Base-by-base conservation (phyloP, 2,329 filamentous ascomycete genomes). In the Microsporum audouinii region DNA sequence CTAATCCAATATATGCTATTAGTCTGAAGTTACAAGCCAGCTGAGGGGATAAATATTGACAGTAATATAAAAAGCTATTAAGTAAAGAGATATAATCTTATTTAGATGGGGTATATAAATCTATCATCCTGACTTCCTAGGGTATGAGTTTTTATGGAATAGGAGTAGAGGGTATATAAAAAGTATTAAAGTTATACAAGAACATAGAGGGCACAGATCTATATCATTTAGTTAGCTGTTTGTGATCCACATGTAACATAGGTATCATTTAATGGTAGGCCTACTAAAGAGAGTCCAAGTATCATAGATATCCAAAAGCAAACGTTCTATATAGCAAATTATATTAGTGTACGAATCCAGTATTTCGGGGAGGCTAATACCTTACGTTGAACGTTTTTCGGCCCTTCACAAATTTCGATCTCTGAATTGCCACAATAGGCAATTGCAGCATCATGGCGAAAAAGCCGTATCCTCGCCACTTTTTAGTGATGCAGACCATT, bases 401-500 rank as follows among this genome's bases (percentile, higher is more conserved):
- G 23, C 86, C 85, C 60, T 85, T 82, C 41, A 97, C 84, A 78
- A 84, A 89, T 63, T 80, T 83, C 3, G 88, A 91, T 64, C 89
- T 83, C 78, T 97, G 94, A 34, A 97, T 77, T 73, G 91, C 84
- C n/a, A 97, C 88, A 66, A 97, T 94, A 0, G 94, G 94, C 67
- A 97, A 82, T 79, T 99, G 94, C 64, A 95, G 77, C 94, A 99
- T 97, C 85, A 96, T 94, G 64, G 89, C 88, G 23, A 95, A 70
- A 71, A 96, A 95, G 7, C 92, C 94, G 71, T 97, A 99, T 10
- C 94, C 94, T 41, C 94, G 80, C 53, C 97, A 80, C 78, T 99
- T 97, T 79, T 96, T 92, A 31, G 91, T 96, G 72, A 99, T 97
- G 73, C 92, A 97, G 5, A 88, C 91, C 88, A 99, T 95, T 69